Evolutionary conservation across 2,329 filamentous ascomycete species (phyloP).

Genomic region (Curvularia lunata): DNA sequence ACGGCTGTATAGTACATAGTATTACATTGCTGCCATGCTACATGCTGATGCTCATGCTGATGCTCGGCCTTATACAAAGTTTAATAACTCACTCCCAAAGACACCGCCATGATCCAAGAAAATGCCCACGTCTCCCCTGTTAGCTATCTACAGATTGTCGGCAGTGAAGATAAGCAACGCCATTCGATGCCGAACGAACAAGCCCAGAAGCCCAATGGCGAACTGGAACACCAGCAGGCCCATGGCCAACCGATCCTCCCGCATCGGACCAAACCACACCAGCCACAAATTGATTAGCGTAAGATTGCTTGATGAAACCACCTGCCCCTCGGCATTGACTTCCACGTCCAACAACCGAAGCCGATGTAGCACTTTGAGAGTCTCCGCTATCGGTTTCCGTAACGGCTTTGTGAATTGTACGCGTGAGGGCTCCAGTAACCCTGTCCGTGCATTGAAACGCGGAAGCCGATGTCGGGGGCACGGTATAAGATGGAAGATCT

Average conservation of each 20-base stretch:
- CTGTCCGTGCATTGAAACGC: constrained; percentile 82
- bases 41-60: background rate
- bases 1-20: too few species aligned
- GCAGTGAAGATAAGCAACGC: constrained; percentile 87
- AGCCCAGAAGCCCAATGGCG: constrained; percentile 75
- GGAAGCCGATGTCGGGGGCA: constrained; percentile 93
- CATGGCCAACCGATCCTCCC: constrained; percentile 81
- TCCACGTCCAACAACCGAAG: constrained; percentile 72
- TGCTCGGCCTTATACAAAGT: background rate
- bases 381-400: constrained; percentile 64
- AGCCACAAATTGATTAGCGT: constrained; percentile 96
- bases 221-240: constrained; percentile 83
- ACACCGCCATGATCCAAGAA: background rate
- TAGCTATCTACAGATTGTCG: constrained; percentile 67
- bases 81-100: background rate
- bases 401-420: constrained; percentile 78
- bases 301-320: constrained; percentile 85
- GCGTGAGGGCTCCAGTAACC: constrained; percentile 83
- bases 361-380: constrained; percentile 71
- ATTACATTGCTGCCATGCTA: background rate
- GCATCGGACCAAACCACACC: constrained; percentile 89
- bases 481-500: constrained; percentile 87
- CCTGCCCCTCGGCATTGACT: constrained; percentile 69
- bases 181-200: constrained; percentile 84
- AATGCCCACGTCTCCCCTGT: background rate